Conservation (phyloP, 495 filamentous ascomycete genomes). For the Xylaria intraflava region DNA sequence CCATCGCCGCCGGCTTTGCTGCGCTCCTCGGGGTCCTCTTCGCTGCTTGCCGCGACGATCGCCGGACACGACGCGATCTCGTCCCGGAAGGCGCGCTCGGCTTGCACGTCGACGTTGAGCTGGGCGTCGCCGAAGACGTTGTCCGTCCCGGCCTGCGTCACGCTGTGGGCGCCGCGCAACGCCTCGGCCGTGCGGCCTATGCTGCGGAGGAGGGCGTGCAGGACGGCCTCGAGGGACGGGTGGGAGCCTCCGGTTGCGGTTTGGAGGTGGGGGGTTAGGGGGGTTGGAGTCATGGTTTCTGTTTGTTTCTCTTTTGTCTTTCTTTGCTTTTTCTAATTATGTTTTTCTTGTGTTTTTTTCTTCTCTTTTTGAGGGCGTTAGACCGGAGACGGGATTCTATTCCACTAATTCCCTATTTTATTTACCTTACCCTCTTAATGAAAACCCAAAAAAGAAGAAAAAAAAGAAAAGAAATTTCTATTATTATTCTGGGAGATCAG, state of each 20-base stretch:
- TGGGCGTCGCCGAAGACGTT: conserved; percentile 51
- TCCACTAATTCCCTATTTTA: too few species aligned
- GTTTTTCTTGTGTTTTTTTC: too few species aligned
- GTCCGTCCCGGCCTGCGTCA: conserved; percentile 37
- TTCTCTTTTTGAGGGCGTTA: too few species aligned
- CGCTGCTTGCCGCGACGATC: conserved; percentile 42
- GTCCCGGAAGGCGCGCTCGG: conserved; percentile 39
- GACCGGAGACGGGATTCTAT: too few species aligned
- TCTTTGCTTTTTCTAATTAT: too few species aligned
- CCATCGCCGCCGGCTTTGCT: neutral
- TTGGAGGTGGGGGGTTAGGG: neutral
- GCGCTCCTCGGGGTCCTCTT: conserved; percentile 46
- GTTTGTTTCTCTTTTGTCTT: too few species aligned
- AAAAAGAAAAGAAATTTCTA: too few species aligned
- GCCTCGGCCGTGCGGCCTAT: conserved; percentile 30
- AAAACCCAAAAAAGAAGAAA: too few species aligned
- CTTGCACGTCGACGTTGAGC: conserved; percentile 48
- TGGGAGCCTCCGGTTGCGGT: conserved; percentile 4
- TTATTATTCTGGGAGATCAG: too few species aligned
- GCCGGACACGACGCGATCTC: conserved; percentile 36
- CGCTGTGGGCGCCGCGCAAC: conserved; percentile 33
- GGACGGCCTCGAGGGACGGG: conserved; percentile 19
- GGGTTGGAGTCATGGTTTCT: too few species aligned
- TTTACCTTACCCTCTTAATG: too few species aligned
- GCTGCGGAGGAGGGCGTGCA: conserved; percentile 34